A percentile compares a stretch with the other conserved stretches of the same genome.
These are phyloP conservation scores for Mycena venus DNA, from an alignment of 768 basidiomycete genomes.

Conservation along the genomic window DNA sequence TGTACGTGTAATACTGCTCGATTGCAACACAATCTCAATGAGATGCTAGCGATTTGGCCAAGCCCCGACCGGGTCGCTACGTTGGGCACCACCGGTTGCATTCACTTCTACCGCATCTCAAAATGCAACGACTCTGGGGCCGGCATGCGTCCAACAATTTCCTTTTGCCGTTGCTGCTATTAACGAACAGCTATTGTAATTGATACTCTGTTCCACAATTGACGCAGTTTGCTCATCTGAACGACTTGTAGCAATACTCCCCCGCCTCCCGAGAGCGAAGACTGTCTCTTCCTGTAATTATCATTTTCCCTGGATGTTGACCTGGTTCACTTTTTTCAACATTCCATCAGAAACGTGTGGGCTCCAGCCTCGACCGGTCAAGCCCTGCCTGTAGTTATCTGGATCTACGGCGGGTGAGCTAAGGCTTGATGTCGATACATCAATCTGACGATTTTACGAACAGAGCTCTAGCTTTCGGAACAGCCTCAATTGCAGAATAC, in stretches of 20 bases:
- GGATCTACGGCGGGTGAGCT: constrained; percentile 27
- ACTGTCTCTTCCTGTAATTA: constrained; percentile 27
- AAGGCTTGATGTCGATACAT: too few relatives aligned
- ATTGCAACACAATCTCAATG: neutral
- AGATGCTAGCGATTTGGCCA: constrained; percentile 20
- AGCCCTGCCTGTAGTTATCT: constrained; percentile 9
- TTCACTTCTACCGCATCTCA: constrained; percentile 12
- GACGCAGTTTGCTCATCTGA: too few relatives aligned
- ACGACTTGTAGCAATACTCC: too few relatives aligned
- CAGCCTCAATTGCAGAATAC: constrained; percentile 11
- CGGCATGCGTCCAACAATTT: constrained; percentile 28
- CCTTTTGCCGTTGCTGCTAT: constrained; percentile 4
- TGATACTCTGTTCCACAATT: too few relatives aligned
- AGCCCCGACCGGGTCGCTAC: constrained; percentile 3
- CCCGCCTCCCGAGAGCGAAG: constrained; percentile 12
- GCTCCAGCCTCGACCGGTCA: neutral
- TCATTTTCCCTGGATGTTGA: neutral
- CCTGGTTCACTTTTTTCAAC: neutral
- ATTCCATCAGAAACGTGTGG: constrained; percentile 17
- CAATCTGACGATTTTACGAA: neutral
- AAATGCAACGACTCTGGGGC: constrained; percentile 2
- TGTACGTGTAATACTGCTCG: neutral
- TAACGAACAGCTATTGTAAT: constrained; percentile 10
- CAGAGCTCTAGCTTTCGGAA: constrained; percentile 23
- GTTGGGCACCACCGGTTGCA: constrained; percentile 27